These are phyloP conservation scores for Pinus albicaulis DNA, from an alignment of 75 land plant genomes.

Conservation along the genomic window DNA sequence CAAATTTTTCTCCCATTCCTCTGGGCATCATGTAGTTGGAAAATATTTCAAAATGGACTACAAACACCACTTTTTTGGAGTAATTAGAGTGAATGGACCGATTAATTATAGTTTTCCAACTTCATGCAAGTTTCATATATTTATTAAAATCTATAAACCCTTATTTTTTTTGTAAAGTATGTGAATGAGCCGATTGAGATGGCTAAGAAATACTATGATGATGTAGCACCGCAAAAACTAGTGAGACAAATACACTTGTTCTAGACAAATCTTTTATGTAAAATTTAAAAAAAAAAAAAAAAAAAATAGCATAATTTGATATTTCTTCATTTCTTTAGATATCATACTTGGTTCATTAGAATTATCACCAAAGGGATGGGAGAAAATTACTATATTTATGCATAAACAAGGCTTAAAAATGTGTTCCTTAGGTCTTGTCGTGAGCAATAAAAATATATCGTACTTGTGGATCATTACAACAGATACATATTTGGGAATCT, in stretches of 20 bases:
- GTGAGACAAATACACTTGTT: constrained; percentile 30
- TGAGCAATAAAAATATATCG: constrained; percentile 52
- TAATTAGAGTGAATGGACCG: neutral
- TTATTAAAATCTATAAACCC: neutral
- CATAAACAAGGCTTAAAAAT: constrained; percentile 92
- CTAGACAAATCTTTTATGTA: neutral
- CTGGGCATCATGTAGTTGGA: too few species aligned
- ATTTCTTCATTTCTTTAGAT: constrained; percentile 48
- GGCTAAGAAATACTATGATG: constrained; percentile 81
- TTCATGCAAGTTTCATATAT: neutral
- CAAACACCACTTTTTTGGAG: neutral
- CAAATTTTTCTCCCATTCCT: neutral
- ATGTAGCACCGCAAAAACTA: constrained; percentile 90
- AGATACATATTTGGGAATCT: neutral
- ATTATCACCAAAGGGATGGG: constrained; percentile 97
- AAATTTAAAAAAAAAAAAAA: neutral
- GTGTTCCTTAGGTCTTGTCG: constrained; percentile 95
- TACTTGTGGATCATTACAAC: neutral
- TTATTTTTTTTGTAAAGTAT: constrained; percentile 27
- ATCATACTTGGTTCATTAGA: constrained; percentile 96
- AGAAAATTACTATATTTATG: constrained; percentile 98
- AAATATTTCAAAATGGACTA: neutral
- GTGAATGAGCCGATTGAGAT: constrained; percentile 73
- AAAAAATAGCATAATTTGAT: constrained; percentile 5
- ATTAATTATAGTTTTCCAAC: neutral